Percentiles rank a stretch among this genome's conserved stretches.
phyloP scores from a whole-genome alignment of 1,284 basidiomycete species.

The Psilocybe mexicana region DNA sequence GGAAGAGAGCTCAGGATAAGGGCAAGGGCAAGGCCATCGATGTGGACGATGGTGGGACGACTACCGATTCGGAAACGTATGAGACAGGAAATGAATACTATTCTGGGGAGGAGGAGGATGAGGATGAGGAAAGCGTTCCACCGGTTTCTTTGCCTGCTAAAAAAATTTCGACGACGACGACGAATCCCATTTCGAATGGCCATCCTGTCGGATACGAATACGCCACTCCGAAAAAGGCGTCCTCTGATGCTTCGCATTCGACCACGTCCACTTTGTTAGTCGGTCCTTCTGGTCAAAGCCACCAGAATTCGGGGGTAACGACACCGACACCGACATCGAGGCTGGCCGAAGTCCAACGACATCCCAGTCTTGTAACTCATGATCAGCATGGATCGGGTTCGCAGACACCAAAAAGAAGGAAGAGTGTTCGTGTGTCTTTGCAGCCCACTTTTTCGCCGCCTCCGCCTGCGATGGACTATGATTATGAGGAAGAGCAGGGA shows the following conservation, averaged over 20 bases:
- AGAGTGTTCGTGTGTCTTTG: slow-evolving; percentile 74
- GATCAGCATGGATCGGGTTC: not conserved
- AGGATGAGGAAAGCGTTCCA: not conserved
- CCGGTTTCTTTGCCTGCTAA: not conserved
- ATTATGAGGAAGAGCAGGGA: slow-evolving; percentile 41
- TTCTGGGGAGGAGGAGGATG: slow-evolving; percentile 20
- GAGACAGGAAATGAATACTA: slow-evolving; percentile 27
- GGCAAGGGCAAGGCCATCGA: slow-evolving; percentile 15
- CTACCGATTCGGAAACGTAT: slow-evolving; percentile 28
- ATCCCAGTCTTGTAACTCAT: not conserved
- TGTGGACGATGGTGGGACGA: slow-evolving; percentile 19
- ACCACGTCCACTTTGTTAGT: slow-evolving; percentile 14
- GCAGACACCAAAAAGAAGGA: slow-evolving; percentile 47
- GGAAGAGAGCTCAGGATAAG: slow-evolving; percentile 16
- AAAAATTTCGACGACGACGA: not conserved
- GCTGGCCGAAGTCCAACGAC: not conserved
- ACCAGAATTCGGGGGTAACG: not conserved
- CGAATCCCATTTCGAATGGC: slow-evolving; percentile 9
- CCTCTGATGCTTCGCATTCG: slow-evolving; percentile 21
- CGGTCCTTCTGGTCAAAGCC: slow-evolving; percentile 1
- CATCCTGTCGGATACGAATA: slow-evolving; percentile 15
- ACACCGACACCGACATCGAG: not conserved
- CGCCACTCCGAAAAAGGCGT: not conserved
- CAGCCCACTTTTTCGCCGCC: slow-evolving; percentile 71
- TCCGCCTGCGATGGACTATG: slow-evolving; percentile 62